A percentile compares a stretch with the other conserved stretches of the same genome.
phyloP scores from a whole-genome alignment of 176 grass and related monocot genomes.

The maize (Zea mays) region Zm-B73-REFERENCE-NAM-5.0 NC_050104.1:94353501-94354000 shows the following conservation, averaged over 20 bases:
- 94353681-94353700: neutral
- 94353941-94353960: too few relatives aligned
- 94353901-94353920: slow-evolving; percentile 36
- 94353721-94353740: slow-evolving; percentile 53
- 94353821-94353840: neutral
- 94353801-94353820: slow-evolving; percentile 18
- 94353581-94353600: slow-evolving; percentile 84
- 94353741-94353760: slow-evolving; percentile 33
- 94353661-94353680: slow-evolving; percentile 56
- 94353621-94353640: slow-evolving; percentile 85
- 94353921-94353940: too few relatives aligned
- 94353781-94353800: slow-evolving; percentile 40
- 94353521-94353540: neutral
- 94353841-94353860: too few relatives aligned
- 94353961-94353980: slow-evolving; percentile 41
- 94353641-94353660: slow-evolving; percentile 87
- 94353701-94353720: slow-evolving; percentile 66
- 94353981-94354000: slow-evolving; percentile 2
- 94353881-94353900: slow-evolving; percentile 27
- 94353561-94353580: slow-evolving; percentile 23
- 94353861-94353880: too few relatives aligned
- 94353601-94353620: slow-evolving; percentile 76
- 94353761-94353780: slow-evolving; percentile 21
- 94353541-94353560: slow-evolving; percentile 15
- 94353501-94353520: neutral